phyloP scores from a whole-genome alignment of 768 basidiomycete species.

The Lentinula sp. region DNA sequence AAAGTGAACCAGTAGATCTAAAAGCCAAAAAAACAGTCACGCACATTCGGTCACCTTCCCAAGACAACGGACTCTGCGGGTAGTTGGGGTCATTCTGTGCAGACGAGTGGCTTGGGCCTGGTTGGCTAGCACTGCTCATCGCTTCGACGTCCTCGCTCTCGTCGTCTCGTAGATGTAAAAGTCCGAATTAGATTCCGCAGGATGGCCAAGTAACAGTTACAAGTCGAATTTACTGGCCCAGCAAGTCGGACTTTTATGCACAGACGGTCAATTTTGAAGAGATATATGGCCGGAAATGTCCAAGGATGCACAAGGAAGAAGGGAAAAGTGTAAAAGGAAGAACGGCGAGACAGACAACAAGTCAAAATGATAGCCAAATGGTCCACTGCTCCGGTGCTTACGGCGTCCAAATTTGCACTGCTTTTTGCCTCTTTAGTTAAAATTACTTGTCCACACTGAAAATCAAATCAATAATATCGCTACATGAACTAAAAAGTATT shows the following conservation, averaged over 20 bases:
- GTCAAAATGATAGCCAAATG: conserved; percentile 2
- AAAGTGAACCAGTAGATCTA: conserved; percentile 8
- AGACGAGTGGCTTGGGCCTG: conserved; percentile 11
- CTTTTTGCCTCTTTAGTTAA: neutral
- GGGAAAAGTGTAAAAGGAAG: neutral
- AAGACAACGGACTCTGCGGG: conserved; percentile 36
- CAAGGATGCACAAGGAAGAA: neutral
- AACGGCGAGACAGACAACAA: conserved; percentile 2
- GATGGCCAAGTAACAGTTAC: neutral
- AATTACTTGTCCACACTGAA: neutral
- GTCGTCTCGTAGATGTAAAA: neutral
- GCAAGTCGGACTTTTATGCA: neutral
- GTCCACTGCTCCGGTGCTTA: conserved; percentile 4
- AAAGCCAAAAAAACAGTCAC: conserved; percentile 2
- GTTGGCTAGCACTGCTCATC: conserved; percentile 24
- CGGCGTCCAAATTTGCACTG: conserved; percentile 5
- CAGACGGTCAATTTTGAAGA: neutral
- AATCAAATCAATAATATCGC: neutral
- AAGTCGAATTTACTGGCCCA: neutral
- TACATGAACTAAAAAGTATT: neutral
- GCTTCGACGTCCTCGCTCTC: neutral
- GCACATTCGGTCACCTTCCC: conserved; percentile 86
- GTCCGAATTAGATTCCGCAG: conserved; percentile 7
- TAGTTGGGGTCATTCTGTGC: conserved; percentile 14
- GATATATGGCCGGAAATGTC: neutral